These are phyloP conservation scores for Pseudocercospora musae DNA, from an alignment of 2,329 filamentous ascomycete species.

Conservation along the genomic window DNA sequence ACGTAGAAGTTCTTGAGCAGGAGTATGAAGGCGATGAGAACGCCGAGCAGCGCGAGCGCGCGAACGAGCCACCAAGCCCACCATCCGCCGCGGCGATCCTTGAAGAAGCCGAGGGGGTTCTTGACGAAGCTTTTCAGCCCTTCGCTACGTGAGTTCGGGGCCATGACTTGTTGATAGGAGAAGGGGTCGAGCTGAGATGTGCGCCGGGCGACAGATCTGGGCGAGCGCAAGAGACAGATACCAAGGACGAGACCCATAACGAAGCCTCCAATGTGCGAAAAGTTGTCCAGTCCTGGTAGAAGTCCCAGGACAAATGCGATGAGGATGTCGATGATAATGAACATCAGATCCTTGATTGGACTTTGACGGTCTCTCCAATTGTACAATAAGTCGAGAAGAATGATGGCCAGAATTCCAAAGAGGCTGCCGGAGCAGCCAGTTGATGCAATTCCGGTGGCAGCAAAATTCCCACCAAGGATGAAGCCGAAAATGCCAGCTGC, in stretches of 20 bases:
- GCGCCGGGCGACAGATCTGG: slow-evolving; percentile 54
- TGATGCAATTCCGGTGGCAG: slow-evolving; percentile 74
- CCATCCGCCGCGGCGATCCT: slow-evolving; percentile 87
- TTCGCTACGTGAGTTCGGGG: slow-evolving; percentile 19
- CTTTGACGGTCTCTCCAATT: slow-evolving; percentile 77
- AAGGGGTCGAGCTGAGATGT: slow-evolving; percentile 17
- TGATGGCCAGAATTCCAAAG: slow-evolving; percentile 88
- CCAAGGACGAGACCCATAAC: slow-evolving; percentile 86
- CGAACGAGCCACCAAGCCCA: slow-evolving; percentile 96
- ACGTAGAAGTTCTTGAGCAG: slow-evolving; percentile 89
- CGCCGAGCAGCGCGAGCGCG: slow-evolving; percentile 71
- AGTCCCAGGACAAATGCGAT: slow-evolving; percentile 92
- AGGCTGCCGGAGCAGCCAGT: slow-evolving; percentile 83
- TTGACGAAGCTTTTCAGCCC: slow-evolving; percentile 46
- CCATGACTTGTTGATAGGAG: slow-evolving; percentile 21
- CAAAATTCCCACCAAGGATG: slow-evolving; percentile 90
- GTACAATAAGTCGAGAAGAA: slow-evolving; percentile 85
- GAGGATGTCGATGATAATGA: slow-evolving; percentile 78
- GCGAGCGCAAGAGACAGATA: slow-evolving; percentile 83
- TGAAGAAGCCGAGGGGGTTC: slow-evolving; percentile 71
- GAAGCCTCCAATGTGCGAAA: slow-evolving; percentile 94
- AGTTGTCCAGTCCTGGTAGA: slow-evolving; percentile 91
- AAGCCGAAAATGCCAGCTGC: slow-evolving; percentile 92
- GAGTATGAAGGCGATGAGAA: slow-evolving; percentile 80
- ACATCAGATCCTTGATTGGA: slow-evolving; percentile 80